Conservation (phyloP, 371 early-diverging fungal species). For the Mortierella sp. region DNA sequence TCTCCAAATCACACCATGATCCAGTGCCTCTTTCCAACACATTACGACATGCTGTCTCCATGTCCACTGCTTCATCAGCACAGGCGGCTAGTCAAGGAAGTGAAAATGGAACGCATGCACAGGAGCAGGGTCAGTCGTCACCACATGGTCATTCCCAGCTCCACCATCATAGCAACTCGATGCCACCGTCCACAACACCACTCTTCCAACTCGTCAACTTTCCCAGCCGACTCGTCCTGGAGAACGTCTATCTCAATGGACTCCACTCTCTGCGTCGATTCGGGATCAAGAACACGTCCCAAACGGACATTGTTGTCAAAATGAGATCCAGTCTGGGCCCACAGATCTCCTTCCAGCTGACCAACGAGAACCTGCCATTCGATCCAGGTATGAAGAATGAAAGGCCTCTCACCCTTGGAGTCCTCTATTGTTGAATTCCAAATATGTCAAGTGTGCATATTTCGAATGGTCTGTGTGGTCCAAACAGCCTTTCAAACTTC, state of each 20-base stretch:
- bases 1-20: conserved; percentile 2
- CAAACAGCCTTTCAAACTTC: neutral
- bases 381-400: conserved; percentile 40
- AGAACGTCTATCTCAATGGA: conserved; percentile 87
- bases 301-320: conserved; percentile 74
- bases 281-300: conserved; percentile 79
- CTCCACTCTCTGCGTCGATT: conserved; percentile 85
- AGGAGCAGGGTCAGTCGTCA: conserved; percentile 5
- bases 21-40: neutral
- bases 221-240: conserved; percentile 72
- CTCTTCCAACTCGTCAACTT: conserved; percentile 73
- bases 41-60: neutral
- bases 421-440: neutral
- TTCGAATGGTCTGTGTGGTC: neutral
- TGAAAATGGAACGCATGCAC: neutral
- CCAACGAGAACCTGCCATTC: conserved; percentile 86
- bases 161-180: conserved; percentile 16
- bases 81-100: neutral
- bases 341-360: conserved; percentile 90
- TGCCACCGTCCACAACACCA: conserved; percentile 28
- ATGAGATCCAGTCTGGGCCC: conserved; percentile 85
- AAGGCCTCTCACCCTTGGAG: neutral
- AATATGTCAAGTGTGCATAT: neutral
- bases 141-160: conserved; percentile 20
- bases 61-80: conserved; percentile 5